Evolutionary conservation across 164 flowering plant genomes (phyloP).

Genomic region (Hamamelis virginiana): DNA sequence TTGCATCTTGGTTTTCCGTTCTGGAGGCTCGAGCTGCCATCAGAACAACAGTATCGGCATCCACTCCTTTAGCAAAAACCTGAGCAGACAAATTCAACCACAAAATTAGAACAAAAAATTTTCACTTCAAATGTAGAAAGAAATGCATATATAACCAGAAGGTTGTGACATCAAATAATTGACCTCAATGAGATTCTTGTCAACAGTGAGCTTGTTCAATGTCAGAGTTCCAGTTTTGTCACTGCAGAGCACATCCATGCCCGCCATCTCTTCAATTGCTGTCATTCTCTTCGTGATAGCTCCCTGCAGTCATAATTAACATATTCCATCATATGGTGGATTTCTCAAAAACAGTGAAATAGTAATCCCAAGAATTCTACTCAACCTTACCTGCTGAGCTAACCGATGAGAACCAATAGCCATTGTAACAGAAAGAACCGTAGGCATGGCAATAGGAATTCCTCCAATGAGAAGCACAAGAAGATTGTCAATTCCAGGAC

Average conservation of each 20-base stretch:
- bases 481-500: slow-evolving; percentile 80
- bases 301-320: slow-evolving; percentile 48
- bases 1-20: slow-evolving; percentile 78
- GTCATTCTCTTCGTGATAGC: slow-evolving; percentile 99
- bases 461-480: slow-evolving; percentile 89
- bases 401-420: slow-evolving; percentile 87
- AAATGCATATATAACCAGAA: neutral
- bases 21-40: slow-evolving; percentile 92
- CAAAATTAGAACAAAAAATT: neutral
- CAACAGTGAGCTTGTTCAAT: slow-evolving; percentile 79
- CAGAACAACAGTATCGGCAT: slow-evolving; percentile 62
- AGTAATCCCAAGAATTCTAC: neutral
- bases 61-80: slow-evolving; percentile 72
- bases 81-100: slow-evolving; percentile 13
- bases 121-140: neutral
- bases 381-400: slow-evolving; percentile 88
- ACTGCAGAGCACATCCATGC: slow-evolving; percentile 97
- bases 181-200: slow-evolving; percentile 85
- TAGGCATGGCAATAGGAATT: slow-evolving; percentile 95
- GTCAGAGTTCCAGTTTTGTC: slow-evolving; percentile 92
- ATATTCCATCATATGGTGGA: neutral
- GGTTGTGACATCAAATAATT: neutral
- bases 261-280: slow-evolving; percentile 98
- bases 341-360: neutral
- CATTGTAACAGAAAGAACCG: slow-evolving; percentile 86